phyloP scores from a whole-genome alignment of 225 moss, liverwort and hornwort species.

The Pleurozium schreberi region DNA sequence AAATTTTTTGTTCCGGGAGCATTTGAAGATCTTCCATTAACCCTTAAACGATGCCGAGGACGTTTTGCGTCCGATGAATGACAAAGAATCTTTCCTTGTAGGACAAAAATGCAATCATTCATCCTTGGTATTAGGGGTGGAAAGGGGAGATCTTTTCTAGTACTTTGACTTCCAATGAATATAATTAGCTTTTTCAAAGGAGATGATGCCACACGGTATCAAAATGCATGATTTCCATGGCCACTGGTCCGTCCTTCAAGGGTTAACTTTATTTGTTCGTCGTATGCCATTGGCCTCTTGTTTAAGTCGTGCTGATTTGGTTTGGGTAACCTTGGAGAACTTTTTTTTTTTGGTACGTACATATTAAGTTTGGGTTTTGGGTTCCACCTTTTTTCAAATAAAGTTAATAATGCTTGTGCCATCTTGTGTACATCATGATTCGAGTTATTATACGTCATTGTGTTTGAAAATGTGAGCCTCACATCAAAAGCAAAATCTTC shows the following conservation, averaged over 20 bases:
- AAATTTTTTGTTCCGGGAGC: conserved; percentile 9
- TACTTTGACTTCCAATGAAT: too few relatives aligned
- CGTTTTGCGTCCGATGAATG: too few relatives aligned
- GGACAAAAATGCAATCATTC: too few relatives aligned
- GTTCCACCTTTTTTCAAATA: conserved; percentile 42
- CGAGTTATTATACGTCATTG: conserved; percentile 25
- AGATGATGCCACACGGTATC: too few relatives aligned
- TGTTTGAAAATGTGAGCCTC: conserved; percentile 44
- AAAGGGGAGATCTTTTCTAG: too few relatives aligned
- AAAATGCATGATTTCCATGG: too few relatives aligned
- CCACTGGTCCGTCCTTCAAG: too few relatives aligned
- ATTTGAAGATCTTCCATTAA: conserved; percentile 10
- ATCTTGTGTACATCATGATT: conserved; percentile 31
- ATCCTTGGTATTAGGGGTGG: too few relatives aligned
- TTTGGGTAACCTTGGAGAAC: not conserved
- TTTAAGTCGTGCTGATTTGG: conserved; percentile 7
- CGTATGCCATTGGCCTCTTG: conserved; percentile 39
- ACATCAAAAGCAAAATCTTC: conserved; percentile 37
- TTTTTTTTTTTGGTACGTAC: not conserved
- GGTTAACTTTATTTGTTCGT: conserved; percentile 36
- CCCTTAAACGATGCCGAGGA: too few relatives aligned
- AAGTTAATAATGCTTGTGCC: conserved; percentile 15
- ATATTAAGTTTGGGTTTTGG: not conserved
- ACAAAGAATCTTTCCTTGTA: too few relatives aligned
- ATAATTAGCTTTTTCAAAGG: too few relatives aligned